These are phyloP conservation scores for Populus deltoides DNA, from an alignment of 345 rosid genomes.

Conservation along the genomic window DNA sequence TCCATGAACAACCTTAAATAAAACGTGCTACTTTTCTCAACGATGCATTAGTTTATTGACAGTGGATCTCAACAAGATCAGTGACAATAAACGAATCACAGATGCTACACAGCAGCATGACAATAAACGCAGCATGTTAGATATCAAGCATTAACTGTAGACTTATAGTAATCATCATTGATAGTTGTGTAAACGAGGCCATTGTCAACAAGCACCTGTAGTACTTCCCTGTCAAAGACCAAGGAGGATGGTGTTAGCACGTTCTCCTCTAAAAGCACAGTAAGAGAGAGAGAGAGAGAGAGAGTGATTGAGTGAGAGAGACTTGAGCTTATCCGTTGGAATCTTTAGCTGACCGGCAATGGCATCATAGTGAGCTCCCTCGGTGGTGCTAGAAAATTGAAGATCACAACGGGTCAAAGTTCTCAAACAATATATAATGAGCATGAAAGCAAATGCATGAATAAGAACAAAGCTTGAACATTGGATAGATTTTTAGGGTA, in stretches of 20 bases:
- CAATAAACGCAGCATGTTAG: neutral
- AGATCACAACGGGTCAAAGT: neutral
- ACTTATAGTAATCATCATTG: constrained; percentile 66
- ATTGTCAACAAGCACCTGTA: constrained; percentile 50
- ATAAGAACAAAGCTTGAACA: neutral
- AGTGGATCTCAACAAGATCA: neutral
- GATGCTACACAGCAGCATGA: neutral
- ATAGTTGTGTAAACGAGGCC: constrained; percentile 62
- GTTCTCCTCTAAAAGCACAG: neutral
- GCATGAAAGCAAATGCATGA: neutral
- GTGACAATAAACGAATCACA: neutral
- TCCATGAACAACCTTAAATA: neutral
- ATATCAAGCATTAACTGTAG: constrained; percentile 55
- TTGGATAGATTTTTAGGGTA: neutral
- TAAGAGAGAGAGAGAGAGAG: constrained; percentile 8
- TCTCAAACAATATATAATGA: neutral
- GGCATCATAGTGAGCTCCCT: constrained; percentile 52
- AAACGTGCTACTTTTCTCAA: neutral
- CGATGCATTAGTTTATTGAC: too few species aligned
- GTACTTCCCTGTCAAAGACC: constrained; percentile 56
- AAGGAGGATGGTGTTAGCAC: neutral
- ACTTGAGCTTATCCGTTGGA: constrained; percentile 64
- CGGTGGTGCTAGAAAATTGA: constrained; percentile 39
- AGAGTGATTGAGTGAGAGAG: constrained; percentile 21
- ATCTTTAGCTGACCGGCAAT: constrained; percentile 59